Evolutionary conservation across 2,329 filamentous ascomycete genomes (phyloP).

Genomic region (Botrytis porri): DNA sequence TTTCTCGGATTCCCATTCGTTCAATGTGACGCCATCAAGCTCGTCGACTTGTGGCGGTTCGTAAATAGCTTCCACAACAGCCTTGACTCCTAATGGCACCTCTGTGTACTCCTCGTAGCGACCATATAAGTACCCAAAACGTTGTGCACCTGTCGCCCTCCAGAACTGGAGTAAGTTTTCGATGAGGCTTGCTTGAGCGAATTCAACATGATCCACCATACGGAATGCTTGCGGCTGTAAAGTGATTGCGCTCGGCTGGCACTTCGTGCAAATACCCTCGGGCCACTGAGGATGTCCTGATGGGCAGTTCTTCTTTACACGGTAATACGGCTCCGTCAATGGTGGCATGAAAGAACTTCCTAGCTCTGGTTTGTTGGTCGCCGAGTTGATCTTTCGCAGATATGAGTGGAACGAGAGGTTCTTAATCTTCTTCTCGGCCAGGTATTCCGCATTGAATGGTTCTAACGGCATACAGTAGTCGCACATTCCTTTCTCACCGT

Average conservation of each 20-base stretch:
- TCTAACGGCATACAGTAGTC: conserved; percentile 98
- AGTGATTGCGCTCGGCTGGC: conserved; percentile 94
- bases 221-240: conserved; percentile 90
- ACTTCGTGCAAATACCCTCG: conserved; percentile 96
- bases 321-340: conserved; percentile 86
- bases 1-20: conserved; percentile 80
- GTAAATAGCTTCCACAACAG: conserved; percentile 94
- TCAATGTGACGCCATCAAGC: conserved; percentile 79
- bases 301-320: conserved; percentile 84
- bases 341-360: conserved; percentile 96
- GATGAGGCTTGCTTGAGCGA: conserved; percentile 78
- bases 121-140: conserved; percentile 88
- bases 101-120: conserved; percentile 87
- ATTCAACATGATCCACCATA: conserved; percentile 98
- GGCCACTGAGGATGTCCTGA: conserved; percentile 92
- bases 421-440: conserved; percentile 97
- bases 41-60: conserved; percentile 92
- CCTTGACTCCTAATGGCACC: conserved; percentile 91
- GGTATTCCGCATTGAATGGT: conserved; percentile 84
- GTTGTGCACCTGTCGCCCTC: conserved; percentile 79
- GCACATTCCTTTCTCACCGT: conserved; percentile 97
- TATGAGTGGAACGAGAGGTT: conserved; percentile 95
- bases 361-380: conserved; percentile 92
- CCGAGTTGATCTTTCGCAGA: conserved; percentile 89
- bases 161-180: conserved; percentile 90